Conservation (phyloP, 1,284 basidiomycete species). For the Kwoniella shivajii region DNA sequence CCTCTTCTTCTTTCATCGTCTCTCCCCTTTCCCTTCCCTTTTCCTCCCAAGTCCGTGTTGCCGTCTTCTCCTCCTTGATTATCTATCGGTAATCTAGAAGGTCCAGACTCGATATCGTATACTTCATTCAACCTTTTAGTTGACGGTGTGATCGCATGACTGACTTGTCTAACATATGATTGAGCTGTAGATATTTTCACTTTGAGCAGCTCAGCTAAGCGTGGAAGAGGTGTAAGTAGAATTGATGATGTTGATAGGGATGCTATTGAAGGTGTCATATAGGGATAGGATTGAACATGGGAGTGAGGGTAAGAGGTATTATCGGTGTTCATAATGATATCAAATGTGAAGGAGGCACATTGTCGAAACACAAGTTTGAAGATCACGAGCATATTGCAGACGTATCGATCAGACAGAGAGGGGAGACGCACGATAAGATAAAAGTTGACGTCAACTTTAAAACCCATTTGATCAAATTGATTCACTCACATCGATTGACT, state of each 20-base stretch:
- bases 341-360: no score
- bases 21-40: constrained; percentile 6
- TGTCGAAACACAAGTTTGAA: no score
- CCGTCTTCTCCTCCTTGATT: background rate
- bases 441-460: constrained; percentile 5
- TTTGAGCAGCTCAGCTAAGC: constrained; percentile 10
- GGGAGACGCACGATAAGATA: background rate
- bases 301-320: background rate
- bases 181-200: constrained; percentile 19
- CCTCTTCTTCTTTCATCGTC: constrained; percentile 12
- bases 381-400: no score
- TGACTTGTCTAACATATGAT: constrained; percentile 26
- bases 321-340: no score
- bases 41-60: background rate
- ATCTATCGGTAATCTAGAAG: background rate
- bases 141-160: constrained; percentile 31
- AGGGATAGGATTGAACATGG: background rate
- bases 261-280: constrained; percentile 2
- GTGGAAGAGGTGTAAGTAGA: constrained; percentile 37
- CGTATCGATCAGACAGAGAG: background rate
- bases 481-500: constrained; percentile 37
- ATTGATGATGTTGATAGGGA: constrained; percentile 23
- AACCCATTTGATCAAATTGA: background rate
- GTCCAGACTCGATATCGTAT: constrained; percentile 6
- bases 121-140: constrained; percentile 22